These are phyloP conservation scores for Exophiala dermatitidis DNA, from an alignment of 2,329 filamentous ascomycete genomes.

Conservation along the genomic window DNA sequence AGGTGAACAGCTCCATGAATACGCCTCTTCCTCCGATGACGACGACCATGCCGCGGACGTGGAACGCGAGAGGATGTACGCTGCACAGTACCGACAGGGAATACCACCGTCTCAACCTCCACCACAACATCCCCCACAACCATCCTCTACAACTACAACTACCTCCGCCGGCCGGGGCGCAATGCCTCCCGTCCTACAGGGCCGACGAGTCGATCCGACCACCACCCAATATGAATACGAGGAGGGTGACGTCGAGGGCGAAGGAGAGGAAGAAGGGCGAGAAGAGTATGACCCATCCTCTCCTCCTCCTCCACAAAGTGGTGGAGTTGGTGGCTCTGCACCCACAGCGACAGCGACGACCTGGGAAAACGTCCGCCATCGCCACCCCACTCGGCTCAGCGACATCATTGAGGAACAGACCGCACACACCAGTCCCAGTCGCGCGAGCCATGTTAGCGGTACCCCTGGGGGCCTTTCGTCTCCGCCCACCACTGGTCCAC, in stretches of 20 bases:
- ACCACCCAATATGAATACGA: conserved; percentile 51
- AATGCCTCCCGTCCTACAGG: conserved; percentile 20
- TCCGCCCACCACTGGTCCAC: too few relatives aligned
- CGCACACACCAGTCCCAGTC: conserved; percentile 54
- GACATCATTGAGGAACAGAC: conserved; percentile 79
- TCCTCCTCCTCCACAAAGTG: too few relatives aligned
- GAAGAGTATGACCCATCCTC: conserved; percentile 49
- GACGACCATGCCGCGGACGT: conserved; percentile 47
- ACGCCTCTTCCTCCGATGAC: conserved; percentile 37
- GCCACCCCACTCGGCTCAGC: conserved; percentile 80
- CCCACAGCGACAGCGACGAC: conserved; percentile 44
- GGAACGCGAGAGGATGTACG: conserved; percentile 36
- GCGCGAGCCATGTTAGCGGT: conserved; percentile 46
- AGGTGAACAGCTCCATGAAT: conserved; percentile 29
- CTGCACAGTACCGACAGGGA: conserved; percentile 24
- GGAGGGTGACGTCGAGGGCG: conserved; percentile 28
- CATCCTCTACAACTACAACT: background rate
- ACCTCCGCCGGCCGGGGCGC: conserved; percentile 18
- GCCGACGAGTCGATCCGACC: conserved; percentile 2
- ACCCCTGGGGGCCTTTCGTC: background rate
- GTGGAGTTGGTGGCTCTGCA: background rate
- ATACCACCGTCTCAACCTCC: conserved; percentile 23
- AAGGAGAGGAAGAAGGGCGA: too few relatives aligned
- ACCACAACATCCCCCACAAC: conserved; percentile 27
- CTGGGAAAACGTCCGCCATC: conserved; percentile 70